phyloP scores from a whole-genome alignment of 495 filamentous ascomycete species.

The Penicillium pulvis region DNA sequence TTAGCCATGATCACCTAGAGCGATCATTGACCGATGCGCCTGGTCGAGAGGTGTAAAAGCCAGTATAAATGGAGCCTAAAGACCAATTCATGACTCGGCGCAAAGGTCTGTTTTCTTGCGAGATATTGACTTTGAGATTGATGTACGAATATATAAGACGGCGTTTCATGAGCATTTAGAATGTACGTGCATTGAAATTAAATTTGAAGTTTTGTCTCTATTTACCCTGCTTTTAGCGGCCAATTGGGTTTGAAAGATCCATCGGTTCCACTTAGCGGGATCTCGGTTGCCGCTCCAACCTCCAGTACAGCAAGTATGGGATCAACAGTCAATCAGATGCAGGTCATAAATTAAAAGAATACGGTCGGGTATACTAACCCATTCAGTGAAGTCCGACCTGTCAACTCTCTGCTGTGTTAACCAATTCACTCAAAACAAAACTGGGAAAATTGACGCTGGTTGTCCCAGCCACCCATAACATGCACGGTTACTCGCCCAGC shows the following conservation, averaged over 20 bases:
- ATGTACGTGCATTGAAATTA: not conserved
- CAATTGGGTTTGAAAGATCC: constrained; percentile 2
- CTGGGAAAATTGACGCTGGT: constrained; percentile 2
- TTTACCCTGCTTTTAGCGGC: not conserved
- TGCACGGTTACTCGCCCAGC: constrained; percentile 29
- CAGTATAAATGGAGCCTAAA: not conserved
- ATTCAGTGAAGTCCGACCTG: not conserved
- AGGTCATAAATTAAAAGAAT: constrained; percentile 24
- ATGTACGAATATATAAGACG: not conserved
- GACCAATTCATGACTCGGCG: not conserved
- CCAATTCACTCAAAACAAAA: not conserved
- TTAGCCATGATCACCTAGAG: constrained; percentile 15
- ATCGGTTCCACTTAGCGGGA: constrained; percentile 2
- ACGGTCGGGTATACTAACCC: not conserved
- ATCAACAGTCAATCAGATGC: constrained; percentile 21
- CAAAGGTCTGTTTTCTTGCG: constrained; percentile 1
- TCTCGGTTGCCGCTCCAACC: constrained; percentile 26
- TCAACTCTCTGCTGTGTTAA: not conserved
- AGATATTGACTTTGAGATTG: not conserved
- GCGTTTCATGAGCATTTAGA: no score
- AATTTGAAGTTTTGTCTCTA: not conserved
- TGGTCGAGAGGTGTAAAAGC: constrained; percentile 17
- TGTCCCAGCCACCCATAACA: constrained; percentile 26
- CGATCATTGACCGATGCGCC: constrained; percentile 29
- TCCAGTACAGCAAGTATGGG: not conserved